These are phyloP conservation scores for Tephrocybe sp. DNA, from an alignment of 768 basidiomycete genomes.

Conservation along the genomic window DNA sequence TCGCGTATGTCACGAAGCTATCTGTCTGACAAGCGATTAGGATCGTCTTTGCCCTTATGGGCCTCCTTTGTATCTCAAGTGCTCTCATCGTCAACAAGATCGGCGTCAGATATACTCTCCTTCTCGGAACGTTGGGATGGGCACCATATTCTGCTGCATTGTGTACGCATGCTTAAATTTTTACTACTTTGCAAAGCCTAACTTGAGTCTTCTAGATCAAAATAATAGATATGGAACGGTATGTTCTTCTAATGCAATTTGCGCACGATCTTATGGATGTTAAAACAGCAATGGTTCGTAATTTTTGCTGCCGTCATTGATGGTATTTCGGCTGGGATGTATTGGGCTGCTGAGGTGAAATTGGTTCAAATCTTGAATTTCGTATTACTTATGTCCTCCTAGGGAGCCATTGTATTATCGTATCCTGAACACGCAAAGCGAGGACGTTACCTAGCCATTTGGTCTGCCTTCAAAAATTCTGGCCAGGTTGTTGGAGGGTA, in stretches of 20 bases:
- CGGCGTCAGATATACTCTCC: conserved; percentile 12
- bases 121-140: conserved; percentile 15
- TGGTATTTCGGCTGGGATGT: conserved; percentile 18
- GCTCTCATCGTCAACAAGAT: conserved; percentile 11
- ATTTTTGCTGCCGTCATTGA: conserved; percentile 13
- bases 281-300: conserved; percentile 17
- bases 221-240: conserved; percentile 21
- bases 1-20: background rate
- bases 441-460: conserved; percentile 15
- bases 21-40: background rate
- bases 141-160: conserved; percentile 12
- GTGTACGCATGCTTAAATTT: background rate
- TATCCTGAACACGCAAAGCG: conserved; percentile 16
- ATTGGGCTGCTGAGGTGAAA: conserved; percentile 22
- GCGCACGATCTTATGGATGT: background rate
- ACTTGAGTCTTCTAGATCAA: conserved; percentile 13
- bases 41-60: conserved; percentile 18
- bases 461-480: conserved; percentile 12
- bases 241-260: background rate
- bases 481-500: conserved; percentile 19
- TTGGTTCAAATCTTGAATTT: background rate
- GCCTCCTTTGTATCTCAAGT: conserved; percentile 14
- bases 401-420: conserved; percentile 14
- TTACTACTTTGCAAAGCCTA: background rate
- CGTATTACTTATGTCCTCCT: background rate